phyloP scores from a whole-genome alignment of 73 alveolate species.

The Paramecium pentaurelia region DNA sequence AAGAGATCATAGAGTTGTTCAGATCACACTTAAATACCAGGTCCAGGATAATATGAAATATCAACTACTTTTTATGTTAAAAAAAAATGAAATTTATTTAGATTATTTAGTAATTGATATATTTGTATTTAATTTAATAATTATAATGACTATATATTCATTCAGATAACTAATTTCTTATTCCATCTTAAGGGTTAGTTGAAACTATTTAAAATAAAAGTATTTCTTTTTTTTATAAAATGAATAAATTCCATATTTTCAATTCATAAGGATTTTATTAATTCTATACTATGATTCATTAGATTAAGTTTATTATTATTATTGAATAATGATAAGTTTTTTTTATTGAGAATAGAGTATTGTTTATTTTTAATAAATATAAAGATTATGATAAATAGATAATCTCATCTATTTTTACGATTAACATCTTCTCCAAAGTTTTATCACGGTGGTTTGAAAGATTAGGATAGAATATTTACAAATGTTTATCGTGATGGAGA shows the following conservation, averaged over 20 bases:
- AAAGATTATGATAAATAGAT: not conserved
- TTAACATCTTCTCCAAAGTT: not conserved
- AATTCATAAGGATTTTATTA: not conserved
- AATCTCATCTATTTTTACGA: not conserved
- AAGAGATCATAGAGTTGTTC: not conserved
- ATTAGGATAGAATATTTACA: slow-evolving; percentile 60
- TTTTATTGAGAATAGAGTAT: not conserved
- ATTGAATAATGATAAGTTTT: too few relatives aligned
- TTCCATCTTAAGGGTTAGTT: not conserved
- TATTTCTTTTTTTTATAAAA: not conserved
- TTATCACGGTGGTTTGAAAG: slow-evolving; percentile 58
- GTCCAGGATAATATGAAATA: slow-evolving; percentile 21
- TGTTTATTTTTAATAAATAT: not conserved
- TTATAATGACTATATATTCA: not conserved
- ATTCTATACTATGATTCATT: not conserved
- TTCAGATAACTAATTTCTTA: not conserved
- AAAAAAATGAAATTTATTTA: not conserved
- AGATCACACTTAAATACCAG: not conserved
- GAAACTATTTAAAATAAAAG: not conserved
- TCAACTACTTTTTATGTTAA: not conserved
- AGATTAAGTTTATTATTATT: not conserved
- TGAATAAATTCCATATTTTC: too few relatives aligned
- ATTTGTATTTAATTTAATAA: not conserved
- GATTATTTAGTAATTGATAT: not conserved
- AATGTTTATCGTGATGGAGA: slow-evolving; percentile 61